Evolutionary conservation across 2,329 filamentous ascomycete genomes (phyloP).

Genomic region (Incumbomyces lentus): DNA sequence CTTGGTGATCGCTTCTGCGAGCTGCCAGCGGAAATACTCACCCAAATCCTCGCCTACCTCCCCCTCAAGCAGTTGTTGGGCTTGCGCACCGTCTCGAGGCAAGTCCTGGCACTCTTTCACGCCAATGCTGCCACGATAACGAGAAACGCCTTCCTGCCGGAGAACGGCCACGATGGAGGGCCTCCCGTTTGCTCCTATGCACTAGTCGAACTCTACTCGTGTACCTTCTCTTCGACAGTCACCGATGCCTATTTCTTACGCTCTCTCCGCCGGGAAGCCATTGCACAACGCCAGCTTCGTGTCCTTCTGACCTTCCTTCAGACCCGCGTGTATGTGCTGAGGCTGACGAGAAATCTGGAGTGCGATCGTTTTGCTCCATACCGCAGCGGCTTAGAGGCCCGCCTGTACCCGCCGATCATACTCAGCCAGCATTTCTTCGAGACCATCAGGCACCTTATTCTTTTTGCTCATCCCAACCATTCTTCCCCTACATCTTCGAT

Average conservation of each 20-base stretch:
- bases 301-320: conserved; percentile 13
- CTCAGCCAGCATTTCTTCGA: conserved; percentile 18
- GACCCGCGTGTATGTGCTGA: conserved; percentile 15
- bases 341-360: conserved; percentile 7
- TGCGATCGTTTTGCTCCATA: conserved; percentile 14
- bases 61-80: neutral
- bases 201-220: conserved; percentile 3
- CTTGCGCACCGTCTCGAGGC: conserved; percentile 2
- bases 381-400: conserved; percentile 10
- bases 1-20: conserved; percentile 3
- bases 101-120: conserved; percentile 1
- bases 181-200: neutral
- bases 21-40: conserved; percentile 6
- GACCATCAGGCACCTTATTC: conserved; percentile 13
- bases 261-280: conserved; percentile 11
- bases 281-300: conserved; percentile 14
- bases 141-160: neutral
- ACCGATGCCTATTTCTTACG: conserved; percentile 14
- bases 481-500: neutral
- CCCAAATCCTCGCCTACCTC: conserved; percentile 5
- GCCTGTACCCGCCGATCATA: conserved; percentile 14
- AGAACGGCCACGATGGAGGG: neutral
- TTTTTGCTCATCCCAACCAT: conserved; percentile 12
- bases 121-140: conserved; percentile 5
- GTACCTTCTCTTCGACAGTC: conserved; percentile 5